Base-by-base conservation (phyloP, 257 asterid genomes). In the Capsicum pubescens region DNA sequence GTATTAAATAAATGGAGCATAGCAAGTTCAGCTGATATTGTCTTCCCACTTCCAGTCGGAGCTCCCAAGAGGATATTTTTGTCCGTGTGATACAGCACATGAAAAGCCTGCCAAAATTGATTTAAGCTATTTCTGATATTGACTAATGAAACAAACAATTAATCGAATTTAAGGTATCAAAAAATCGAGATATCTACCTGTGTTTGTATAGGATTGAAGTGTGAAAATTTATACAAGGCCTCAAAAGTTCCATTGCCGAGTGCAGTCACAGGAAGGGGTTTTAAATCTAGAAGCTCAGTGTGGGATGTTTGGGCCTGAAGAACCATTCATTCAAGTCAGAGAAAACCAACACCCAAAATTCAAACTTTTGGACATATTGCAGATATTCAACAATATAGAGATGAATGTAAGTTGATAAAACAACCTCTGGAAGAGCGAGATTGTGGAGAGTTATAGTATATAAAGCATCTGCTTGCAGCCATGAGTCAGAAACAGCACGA, bases 1-100 rank as follows among this genome's bases (percentile, higher is more conserved):
- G 97, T 90, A 79, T 90, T 92, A 82, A 94, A 94, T 74, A 96
- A 90, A 89, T 94, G 97, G 72, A 96, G 98, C 98, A 96, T 93
- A 84, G 99, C 98, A 91, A 96, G 98, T 92, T 96, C 99, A 63
- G 99, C 99, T 66, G 99, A 94, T 87, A 96, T 96, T 36, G 99
- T 96, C 91, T 94, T 96, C 82, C 99, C 99, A 92, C 99, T 96
- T 84, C 98, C 98, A 57, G 98, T 96, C 4, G 99, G 98, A 87
- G 98, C 98, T 89, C 99, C 99, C 68, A 94, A 91, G 82, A 96
- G 99, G 87, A 94, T 96, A 92, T 94, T 96, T 83, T 95, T 93
- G 87, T 92, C 94, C 19, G 98, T 90, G 88, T 96, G 99, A 89
- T 94, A 96, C 32, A 94, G 92, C 88, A 91, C 92, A 83, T 96